Conservation (phyloP, 768 basidiomycete genomes). For the Pleurotus salmoneostramineus region DNA sequence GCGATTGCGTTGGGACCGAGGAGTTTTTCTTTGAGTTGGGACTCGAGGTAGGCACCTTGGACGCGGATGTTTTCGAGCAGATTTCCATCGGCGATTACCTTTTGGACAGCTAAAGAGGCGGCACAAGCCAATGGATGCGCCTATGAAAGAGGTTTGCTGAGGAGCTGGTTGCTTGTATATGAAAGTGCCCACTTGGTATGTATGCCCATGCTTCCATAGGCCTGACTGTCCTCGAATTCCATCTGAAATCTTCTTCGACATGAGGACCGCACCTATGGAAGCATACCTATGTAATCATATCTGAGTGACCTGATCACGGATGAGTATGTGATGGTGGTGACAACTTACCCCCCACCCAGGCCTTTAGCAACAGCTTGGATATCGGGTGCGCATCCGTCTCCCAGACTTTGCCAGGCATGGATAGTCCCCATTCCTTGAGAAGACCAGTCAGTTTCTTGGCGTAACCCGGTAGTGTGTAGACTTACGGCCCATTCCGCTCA, state of each 20-base stretch:
- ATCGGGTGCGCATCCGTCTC: constrained; percentile 76
- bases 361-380: constrained; percentile 89
- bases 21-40: constrained; percentile 53
- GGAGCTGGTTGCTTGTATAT: background rate
- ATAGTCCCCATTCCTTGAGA: constrained; percentile 75
- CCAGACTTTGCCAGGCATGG: constrained; percentile 83
- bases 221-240: constrained; percentile 69
- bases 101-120: constrained; percentile 68
- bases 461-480: constrained; percentile 6
- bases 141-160: background rate
- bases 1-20: constrained; percentile 51
- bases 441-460: background rate
- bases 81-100: constrained; percentile 10
- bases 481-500: constrained; percentile 90
- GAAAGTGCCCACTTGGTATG: constrained; percentile 57
- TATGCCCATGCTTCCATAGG: constrained; percentile 81
- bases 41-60: constrained; percentile 20
- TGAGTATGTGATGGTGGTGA: background rate
- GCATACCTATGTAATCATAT: constrained; percentile 51
- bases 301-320: background rate
- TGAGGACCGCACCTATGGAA: constrained; percentile 76
- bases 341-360: constrained; percentile 75
- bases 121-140: constrained; percentile 67
- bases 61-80: constrained; percentile 9
- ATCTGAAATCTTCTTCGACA: constrained; percentile 66